phyloP scores from a whole-genome alignment of 2,329 filamentous ascomycete species.

The Simplicillium aogashimaense region DNA sequence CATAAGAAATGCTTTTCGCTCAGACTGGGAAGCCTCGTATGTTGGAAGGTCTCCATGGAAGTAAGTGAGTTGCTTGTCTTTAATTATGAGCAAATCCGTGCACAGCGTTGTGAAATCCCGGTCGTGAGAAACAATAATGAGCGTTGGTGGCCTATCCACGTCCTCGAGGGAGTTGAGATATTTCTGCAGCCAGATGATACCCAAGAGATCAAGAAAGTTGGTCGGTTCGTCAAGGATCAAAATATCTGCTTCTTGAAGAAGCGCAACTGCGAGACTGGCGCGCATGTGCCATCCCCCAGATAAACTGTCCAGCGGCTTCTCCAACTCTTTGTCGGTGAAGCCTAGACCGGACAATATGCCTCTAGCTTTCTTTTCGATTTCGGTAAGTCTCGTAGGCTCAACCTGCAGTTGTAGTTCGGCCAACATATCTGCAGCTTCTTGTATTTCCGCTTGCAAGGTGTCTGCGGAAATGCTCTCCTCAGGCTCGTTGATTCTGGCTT shows the following conservation, averaged over 20 bases:
- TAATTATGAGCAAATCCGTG: constrained; percentile 67
- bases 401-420: constrained; percentile 58
- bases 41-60: constrained; percentile 67
- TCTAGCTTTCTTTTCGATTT: constrained; percentile 56
- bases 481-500: constrained; percentile 38
- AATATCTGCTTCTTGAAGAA: constrained; percentile 67
- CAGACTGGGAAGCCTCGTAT: constrained; percentile 60
- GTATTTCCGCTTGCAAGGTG: constrained; percentile 52
- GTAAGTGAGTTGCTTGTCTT: constrained; percentile 59
- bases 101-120: constrained; percentile 70
- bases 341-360: constrained; percentile 60
- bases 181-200: constrained; percentile 75
- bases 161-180: constrained; percentile 53
- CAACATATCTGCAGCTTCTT: constrained; percentile 60
- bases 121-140: constrained; percentile 77
- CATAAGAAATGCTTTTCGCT: constrained; percentile 56
- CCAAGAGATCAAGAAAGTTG: constrained; percentile 74
- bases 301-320: constrained; percentile 50
- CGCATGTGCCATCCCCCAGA: constrained; percentile 75
- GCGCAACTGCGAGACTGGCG: constrained; percentile 50
- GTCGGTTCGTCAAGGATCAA: constrained; percentile 80
- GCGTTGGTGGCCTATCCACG: constrained; percentile 45
- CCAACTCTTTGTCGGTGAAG: constrained; percentile 53
- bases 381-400: constrained; percentile 53
- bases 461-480: constrained; percentile 46